Evolutionary conservation across 2,329 filamentous ascomycete species (phyloP).

Genomic region (Fonsecaea multimorphosa): DNA sequence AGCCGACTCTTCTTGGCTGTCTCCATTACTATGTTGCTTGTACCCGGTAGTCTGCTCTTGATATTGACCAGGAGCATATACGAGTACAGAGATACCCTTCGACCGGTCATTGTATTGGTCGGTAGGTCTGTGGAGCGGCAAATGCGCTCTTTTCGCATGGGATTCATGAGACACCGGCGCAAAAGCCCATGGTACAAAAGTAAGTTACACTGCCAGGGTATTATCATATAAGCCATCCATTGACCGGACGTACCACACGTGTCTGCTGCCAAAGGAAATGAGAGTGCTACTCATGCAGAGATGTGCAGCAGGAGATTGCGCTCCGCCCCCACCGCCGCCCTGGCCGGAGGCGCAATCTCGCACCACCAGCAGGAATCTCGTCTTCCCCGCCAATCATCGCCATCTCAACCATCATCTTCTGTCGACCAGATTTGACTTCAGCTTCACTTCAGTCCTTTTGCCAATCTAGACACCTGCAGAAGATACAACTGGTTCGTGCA

Average conservation of each 20-base stretch:
- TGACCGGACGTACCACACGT: neutral
- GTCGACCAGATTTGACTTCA: neutral
- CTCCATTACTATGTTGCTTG: neutral
- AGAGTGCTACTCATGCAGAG: neutral
- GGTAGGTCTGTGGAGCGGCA: neutral
- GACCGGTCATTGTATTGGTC: neutral
- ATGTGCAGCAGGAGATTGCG: neutral
- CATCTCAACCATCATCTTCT: constrained; percentile 5
- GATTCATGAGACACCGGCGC: neutral
- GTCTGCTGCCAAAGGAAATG: neutral
- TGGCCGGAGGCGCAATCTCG: neutral
- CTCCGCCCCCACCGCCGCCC: neutral
- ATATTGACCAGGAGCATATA: too few relatives aligned
- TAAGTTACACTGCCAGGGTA: neutral
- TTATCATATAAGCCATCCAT: neutral
- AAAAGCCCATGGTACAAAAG: neutral
- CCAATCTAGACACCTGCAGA: neutral
- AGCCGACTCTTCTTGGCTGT: neutral
- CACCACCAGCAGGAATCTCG: neutral
- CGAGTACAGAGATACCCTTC: too few relatives aligned
- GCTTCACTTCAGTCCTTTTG: neutral
- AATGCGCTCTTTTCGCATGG: neutral
- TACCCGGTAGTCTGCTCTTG: too few relatives aligned
- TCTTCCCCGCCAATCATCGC: constrained; percentile 4
- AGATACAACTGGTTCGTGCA: neutral